Base-by-base conservation (phyloP, 2,329 filamentous ascomycete species). In the Penicillium sp. region DNA sequence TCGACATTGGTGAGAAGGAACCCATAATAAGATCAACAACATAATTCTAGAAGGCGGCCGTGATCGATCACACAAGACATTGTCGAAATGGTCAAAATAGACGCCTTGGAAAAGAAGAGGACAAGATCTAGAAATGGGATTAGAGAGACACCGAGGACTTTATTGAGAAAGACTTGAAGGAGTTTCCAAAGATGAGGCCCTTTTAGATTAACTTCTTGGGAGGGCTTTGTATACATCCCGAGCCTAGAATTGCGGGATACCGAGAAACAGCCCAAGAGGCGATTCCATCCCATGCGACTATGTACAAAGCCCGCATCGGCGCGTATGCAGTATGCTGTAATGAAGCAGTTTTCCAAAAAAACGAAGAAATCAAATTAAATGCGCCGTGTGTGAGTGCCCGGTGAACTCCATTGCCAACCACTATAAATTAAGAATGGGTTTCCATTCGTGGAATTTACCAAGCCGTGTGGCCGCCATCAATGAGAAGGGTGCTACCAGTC, bases 401-500 rank as follows among this genome's bases (percentile, higher is more conserved):
- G 4, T 38, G 7, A 38, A 24, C 39, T 12, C 39, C 23, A 9
- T 31, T 7, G 42, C 42, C 42, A 31, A 18, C 31, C n/a, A 3
- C 10, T 31, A 31, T 28, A 26, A 16, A n/a, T 6, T 5, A 44
- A 42, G 3, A 5, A 42, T 7, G 3, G 26, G 18, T 18, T 36
- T 38, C 34, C 18, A 4, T 18, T 45, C 42, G 28, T 36, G 23
- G 23, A 47, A 13, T 43, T 63, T 58, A 76, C 74, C 72, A 76
- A 8, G 76, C 75, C 31, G 74, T 77, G 65, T 90, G 87, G 0
- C 87, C 87, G 10, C 87, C 87, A 65, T 90, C 87, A 45, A 90
- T 85, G 29, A 86, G 74, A 65, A 90, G 66, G 59, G 88, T 85
- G 31, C 82, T 80, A 1, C 84, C 85, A 0, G 86, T 88, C 84